phyloP scores from a whole-genome alignment of 768 basidiomycete species.

The Arthromyces matolae region DNA sequence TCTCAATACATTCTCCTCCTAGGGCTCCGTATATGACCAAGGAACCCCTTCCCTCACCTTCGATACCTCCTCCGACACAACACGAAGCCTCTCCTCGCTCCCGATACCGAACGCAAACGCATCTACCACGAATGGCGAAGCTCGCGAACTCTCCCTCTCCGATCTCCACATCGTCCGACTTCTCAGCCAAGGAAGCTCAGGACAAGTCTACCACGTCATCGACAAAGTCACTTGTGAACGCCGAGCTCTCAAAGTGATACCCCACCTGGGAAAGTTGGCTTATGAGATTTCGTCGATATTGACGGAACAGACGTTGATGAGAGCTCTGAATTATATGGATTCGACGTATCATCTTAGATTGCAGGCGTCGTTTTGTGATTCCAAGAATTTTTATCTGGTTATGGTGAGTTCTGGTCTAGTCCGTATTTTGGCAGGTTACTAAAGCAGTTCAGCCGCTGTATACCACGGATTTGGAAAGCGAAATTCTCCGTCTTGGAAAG shows the following conservation, averaged over 20 bases:
- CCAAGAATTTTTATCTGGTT: conserved; percentile 21
- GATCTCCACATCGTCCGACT: conserved; percentile 18
- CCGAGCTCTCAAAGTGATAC: conserved; percentile 27
- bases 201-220: conserved; percentile 26
- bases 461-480: conserved; percentile 28
- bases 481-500: conserved; percentile 24
- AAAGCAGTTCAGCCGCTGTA: conserved; percentile 19
- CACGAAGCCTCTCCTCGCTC: neutral
- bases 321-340: conserved; percentile 13
- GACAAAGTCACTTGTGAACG: conserved; percentile 19
- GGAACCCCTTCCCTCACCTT: neutral
- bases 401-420: conserved; percentile 19
- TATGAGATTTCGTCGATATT: conserved; percentile 15
- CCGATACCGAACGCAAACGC: neutral
- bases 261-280: conserved; percentile 18
- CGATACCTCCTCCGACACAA: neutral
- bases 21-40: no score
- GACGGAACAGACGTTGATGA: conserved; percentile 19
- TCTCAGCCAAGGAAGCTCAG: conserved; percentile 25
- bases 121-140: neutral
- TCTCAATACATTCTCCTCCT: no score
- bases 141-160: neutral
- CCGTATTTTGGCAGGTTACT: neutral
- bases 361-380: conserved; percentile 22
- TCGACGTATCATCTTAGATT: conserved; percentile 23